Evolutionary conservation across 2,329 filamentous ascomycete genomes (phyloP), one percentile per base, ranked within the genome.

Genomic region (Talaromyces verruculosus): DNA sequence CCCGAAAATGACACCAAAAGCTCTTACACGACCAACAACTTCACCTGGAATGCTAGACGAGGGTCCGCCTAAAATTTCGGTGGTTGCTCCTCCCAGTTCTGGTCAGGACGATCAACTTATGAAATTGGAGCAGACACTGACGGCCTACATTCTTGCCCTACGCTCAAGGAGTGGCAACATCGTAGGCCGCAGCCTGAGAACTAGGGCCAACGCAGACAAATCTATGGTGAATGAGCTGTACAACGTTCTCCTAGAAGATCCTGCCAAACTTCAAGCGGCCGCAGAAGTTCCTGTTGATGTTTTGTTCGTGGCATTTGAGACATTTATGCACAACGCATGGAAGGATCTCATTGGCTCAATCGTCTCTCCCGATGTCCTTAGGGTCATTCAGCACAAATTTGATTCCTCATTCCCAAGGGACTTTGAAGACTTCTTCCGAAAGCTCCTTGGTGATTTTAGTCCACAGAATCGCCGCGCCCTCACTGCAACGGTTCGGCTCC

Each of bases 231-330:
- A 97, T 72, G 92, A 96, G 71, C 82, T 97, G 1, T 97, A 97
- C 79, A 97, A 97, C 74, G 86, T 88, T 39, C 84, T 97, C 15
- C 88, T 96, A 19, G 93, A 97, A 75, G 90, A 90, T 69, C 91
- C 93, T 0, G 89, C 87, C 62, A 92, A 92, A 72, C 85, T 91
- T 69, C 90, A 96, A 63, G 83, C 88, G 10, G 88, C 91, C 1
- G 85, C 88, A 0, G 92, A 97, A 67, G 84, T 91, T 8, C 86
- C 89, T 2, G 88, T 94, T 8, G 93, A 97, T 73, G 88, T 94
- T 22, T 85, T 98, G 5, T 96, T 97, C 74, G 90, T 91, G 30
- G 91, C 93, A 0, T 98, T 97, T 75, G 93, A 97, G 76, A 97
- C 96, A 68, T 98, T 97, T 71, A 81, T 97, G 67, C 88, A 88